Base-by-base conservation (phyloP, 139 green algal genomes). In the Tetratostichococcus sp. region DNA sequence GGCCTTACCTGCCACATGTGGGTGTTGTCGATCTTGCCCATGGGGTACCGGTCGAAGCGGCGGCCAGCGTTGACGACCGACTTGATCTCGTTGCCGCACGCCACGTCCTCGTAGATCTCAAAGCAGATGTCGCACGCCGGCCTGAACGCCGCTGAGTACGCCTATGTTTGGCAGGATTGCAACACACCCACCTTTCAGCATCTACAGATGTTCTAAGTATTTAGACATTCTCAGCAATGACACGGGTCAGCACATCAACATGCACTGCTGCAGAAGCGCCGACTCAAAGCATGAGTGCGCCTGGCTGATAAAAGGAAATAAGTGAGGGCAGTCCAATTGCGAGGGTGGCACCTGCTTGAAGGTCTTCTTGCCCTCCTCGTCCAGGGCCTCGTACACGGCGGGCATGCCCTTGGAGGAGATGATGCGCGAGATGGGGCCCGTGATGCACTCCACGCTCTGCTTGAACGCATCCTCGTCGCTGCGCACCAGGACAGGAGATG, bases 51-150 rank as follows among this genome's bases (percentile, higher is more conserved):
- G 83, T 95, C 89, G 74, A 99, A 98, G 70, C 96, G 87, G 34
- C 83, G 80, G 71, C 89, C 90, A 8, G 94, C 92, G 70, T 97
- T 94, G 65, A 98, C 90, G 23, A 99, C 96, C 1, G 89, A 97
- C 73, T 90, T 88, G 89, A 99, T 99, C 89, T 99, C 96, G 80
- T 99, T 98, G 75, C 95, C 94, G 76, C 80, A 93, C n/a, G 91
- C 92, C 34, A 99, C 95, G 73, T 99, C 95, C 82, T 99, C 95
- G 81, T 98, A 98, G 82, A 95, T 94, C 91, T 99, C 96, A 43
- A 92, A 88, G 89, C 95, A 97, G 77, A 99, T 93, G 87, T 99
- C 96, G 88, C 97, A 89, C 65, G 91, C 86, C n/a, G 96, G 95
- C 70, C 84, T 80, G 80, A 94, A 94, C 59, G 89, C 86, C 22